Conservation (phyloP, 345 rosid species). For the Lepidium sativum region DNA sequence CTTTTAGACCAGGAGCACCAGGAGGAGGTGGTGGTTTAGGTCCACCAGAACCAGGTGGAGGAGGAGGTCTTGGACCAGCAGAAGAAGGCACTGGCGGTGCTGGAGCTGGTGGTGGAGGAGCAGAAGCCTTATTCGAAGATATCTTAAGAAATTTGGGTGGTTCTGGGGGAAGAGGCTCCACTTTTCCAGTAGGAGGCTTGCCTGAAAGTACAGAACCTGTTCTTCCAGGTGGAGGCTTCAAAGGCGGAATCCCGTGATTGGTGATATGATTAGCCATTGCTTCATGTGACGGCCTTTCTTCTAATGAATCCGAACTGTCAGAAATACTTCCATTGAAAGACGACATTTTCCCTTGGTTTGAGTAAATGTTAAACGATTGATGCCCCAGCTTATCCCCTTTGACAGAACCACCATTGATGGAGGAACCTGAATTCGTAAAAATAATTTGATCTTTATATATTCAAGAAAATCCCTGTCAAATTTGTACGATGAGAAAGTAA, state of each 20-base stretch:
- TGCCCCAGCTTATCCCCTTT: slow-evolving; percentile 42
- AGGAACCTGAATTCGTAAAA: slow-evolving; percentile 48
- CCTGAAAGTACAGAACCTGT: slow-evolving; percentile 27
- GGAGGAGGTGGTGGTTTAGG: slow-evolving; percentile 48
- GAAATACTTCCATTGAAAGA: slow-evolving; percentile 32
- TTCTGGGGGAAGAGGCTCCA: slow-evolving; percentile 70
- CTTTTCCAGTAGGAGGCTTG: slow-evolving; percentile 58
- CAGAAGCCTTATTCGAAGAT: slow-evolving; percentile 28
- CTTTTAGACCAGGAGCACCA: slow-evolving; percentile 48
- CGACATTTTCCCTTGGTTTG: slow-evolving; percentile 35
- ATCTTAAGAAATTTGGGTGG: slow-evolving; percentile 61
- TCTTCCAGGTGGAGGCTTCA: slow-evolving; percentile 83
- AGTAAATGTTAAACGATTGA: slow-evolving; percentile 31
- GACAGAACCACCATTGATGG: slow-evolving; percentile 40
- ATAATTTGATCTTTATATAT: neutral
- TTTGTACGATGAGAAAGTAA: neutral
- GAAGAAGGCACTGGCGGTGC: slow-evolving; percentile 40
- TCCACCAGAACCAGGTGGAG: slow-evolving; percentile 31
- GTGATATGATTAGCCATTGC: slow-evolving; percentile 13
- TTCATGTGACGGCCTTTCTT: slow-evolving; percentile 31
- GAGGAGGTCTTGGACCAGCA: slow-evolving; percentile 29
- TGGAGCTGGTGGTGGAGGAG: slow-evolving; percentile 43
- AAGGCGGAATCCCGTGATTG: slow-evolving; percentile 29
- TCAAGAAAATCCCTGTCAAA: neutral
- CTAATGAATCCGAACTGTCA: slow-evolving; percentile 24